Conservation (phyloP, 192 early-diverging fungal species). For the Coemansia pectinata region DNA sequence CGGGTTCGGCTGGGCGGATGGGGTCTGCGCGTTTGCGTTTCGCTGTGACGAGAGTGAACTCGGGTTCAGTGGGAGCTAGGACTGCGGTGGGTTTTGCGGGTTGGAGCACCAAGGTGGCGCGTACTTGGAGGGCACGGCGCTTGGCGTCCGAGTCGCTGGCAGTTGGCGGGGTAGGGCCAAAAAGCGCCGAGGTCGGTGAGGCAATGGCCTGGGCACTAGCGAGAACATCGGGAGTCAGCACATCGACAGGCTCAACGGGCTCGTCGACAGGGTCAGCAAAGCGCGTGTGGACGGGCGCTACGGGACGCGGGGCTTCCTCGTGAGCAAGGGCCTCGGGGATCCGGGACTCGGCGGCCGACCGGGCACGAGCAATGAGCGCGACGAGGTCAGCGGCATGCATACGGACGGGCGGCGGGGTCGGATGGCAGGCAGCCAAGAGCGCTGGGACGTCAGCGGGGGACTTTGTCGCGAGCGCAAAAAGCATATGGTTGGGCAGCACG, state of each 20-base stretch:
- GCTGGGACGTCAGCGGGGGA: conserved; percentile 71
- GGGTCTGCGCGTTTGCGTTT: background rate
- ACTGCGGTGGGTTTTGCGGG: conserved; percentile 22
- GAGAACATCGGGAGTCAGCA: conserved; percentile 16
- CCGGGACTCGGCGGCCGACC: conserved; percentile 6
- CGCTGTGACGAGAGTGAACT: background rate
- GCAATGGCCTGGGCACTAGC: conserved; percentile 7
- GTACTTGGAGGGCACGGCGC: conserved; percentile 28
- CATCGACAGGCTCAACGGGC: conserved; percentile 6
- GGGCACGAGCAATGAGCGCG: conserved; percentile 43
- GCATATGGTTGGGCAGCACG: conserved; percentile 89
- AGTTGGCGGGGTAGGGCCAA: conserved; percentile 6
- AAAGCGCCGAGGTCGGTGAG: conserved; percentile 25
- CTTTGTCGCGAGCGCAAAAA: conserved; percentile 68
- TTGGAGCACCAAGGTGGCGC: conserved; percentile 28
- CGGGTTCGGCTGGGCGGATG: conserved; percentile 2
- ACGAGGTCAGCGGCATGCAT: conserved; percentile 79
- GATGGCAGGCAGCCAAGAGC: conserved; percentile 75
- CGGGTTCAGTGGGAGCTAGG: background rate
- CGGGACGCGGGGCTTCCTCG: background rate
- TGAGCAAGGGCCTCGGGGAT: background rate
- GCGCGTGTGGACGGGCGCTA: conserved; percentile 33
- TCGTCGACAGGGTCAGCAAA: conserved; percentile 26
- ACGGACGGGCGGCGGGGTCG: conserved; percentile 81
- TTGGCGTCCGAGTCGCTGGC: background rate